Conservation (phyloP, 73 alveolate species). For the Stentor coeruleus region DNA sequence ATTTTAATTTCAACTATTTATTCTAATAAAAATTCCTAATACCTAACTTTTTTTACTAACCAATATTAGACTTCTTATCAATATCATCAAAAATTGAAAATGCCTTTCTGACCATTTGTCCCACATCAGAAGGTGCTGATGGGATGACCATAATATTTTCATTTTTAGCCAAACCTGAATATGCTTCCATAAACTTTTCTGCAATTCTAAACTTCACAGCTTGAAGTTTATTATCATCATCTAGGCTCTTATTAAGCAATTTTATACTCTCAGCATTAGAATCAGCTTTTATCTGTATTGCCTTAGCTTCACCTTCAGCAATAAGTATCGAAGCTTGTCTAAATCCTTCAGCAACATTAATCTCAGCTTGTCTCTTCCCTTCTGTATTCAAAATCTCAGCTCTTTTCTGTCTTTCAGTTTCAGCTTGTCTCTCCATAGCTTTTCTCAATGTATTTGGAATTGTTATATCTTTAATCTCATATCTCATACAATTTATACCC, state of each 20-base stretch:
- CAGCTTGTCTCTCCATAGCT: conserved; percentile 75
- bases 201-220: conserved; percentile 12
- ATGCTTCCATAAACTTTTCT: conserved; percentile 12
- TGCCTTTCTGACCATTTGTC: background rate
- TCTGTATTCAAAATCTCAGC: conserved; percentile 74
- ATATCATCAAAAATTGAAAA: background rate
- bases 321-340: conserved; percentile 58
- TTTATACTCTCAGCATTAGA: background rate
- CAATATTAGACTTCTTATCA: too few species aligned
- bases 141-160: background rate
- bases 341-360: conserved; percentile 72
- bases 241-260: background rate
- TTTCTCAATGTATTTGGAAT: conserved; percentile 63
- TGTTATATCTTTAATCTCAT: conserved; percentile 79
- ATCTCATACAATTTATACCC: conserved; percentile 77
- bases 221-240: background rate
- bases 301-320: conserved; percentile 55
- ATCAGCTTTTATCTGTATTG: background rate
- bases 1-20: too few species aligned
- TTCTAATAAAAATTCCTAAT: too few species aligned
- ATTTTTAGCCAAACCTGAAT: background rate
- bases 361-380: conserved; percentile 58
- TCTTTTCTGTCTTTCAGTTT: conserved; percentile 81
- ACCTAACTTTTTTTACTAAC: too few species aligned
- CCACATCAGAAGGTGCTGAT: background rate